Evolutionary conservation across 305 asterid genomes (phyloP).

Genomic region (Petunia hybrid): DNA sequence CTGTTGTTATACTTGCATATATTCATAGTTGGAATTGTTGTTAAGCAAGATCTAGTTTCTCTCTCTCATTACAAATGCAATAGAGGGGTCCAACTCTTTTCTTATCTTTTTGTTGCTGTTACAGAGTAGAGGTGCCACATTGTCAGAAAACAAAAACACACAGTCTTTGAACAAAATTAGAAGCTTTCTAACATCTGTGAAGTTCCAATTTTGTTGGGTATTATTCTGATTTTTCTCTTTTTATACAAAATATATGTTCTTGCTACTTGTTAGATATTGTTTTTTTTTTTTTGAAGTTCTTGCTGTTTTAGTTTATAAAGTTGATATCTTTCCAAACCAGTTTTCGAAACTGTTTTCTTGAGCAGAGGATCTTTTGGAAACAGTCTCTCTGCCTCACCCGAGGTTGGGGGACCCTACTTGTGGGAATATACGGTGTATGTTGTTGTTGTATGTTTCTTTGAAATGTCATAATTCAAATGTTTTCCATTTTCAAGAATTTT

Average conservation of each 20-base stretch:
- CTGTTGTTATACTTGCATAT: conserved; percentile 30
- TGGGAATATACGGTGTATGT: no score
- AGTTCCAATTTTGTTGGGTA: conserved; percentile 18
- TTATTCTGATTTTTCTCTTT: neutral
- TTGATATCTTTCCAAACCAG: neutral
- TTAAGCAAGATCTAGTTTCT: conserved; percentile 31
- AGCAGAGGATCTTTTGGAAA: no score
- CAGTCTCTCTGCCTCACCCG: no score
- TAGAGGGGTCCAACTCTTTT: conserved; percentile 29
- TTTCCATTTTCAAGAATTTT: neutral
- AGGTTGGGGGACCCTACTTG: no score
- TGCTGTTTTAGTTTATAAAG: conserved; percentile 14
- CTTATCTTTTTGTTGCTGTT: conserved; percentile 31
- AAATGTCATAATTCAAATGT: neutral
- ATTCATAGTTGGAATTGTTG: conserved; percentile 29
- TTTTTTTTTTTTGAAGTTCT: conserved; percentile 11
- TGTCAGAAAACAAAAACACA: neutral
- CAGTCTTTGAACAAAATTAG: conserved; percentile 19
- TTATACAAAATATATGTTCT: neutral
- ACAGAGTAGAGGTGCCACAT: conserved; percentile 4
- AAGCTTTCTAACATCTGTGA: conserved; percentile 28
- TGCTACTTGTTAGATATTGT: neutral
- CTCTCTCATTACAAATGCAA: conserved; percentile 27
- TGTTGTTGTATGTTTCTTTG: no score
- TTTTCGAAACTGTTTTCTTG: no score